Evolutionary conservation across 768 basidiomycete species (phyloP), one percentile per base, ranked within the genome.

Genomic region (Termitomyces sp.): DNA sequence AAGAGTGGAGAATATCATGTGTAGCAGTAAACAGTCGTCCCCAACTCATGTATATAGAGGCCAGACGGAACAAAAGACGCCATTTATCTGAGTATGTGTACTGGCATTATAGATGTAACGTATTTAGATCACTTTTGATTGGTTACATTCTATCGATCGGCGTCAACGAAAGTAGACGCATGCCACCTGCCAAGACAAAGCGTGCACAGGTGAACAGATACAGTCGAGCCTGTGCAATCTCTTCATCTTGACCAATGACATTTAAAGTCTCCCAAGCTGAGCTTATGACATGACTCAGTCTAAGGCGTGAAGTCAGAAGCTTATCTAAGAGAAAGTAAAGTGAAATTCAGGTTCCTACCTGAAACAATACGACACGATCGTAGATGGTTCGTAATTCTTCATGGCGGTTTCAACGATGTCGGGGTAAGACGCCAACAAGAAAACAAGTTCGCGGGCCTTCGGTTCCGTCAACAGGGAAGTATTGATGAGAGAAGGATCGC

Each of bases 361-460:
- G 19, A 55, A 55, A n/a, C 54, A 47, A 40, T 46, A 55, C 19
- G 53, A 50, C 14, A 51, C 53, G 4, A 55, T 51, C 6, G 52
- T 59, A 32, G 46, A 54, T 14, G 53, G 48, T 44, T 59, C 58
- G 12, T 54, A 54, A 25, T 37, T 58, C 53, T 27, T 58, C 30
- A 50, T 10, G 5, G 49, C 28, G 10, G 58, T 43, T 37, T 55
- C 44, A 11, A 59, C 58, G 3, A 55, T 42, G 10, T 59, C 54
- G n/a, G 58, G 58, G 42, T 59, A 59, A 3, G 43, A 45, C 1
- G 58, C 58, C 37, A 59, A 44, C 21, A 59, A 50, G 43, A 59
- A 55, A 3, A 37, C 54, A n/a, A 59, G 49, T 30, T 59, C 58
- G 7, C 50, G 54, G 5, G 58, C 58, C 28, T 59, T 59, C 0